Base-by-base conservation (phyloP, 371 early-diverging fungal species). In the Gilbertella persicaria region DNA sequence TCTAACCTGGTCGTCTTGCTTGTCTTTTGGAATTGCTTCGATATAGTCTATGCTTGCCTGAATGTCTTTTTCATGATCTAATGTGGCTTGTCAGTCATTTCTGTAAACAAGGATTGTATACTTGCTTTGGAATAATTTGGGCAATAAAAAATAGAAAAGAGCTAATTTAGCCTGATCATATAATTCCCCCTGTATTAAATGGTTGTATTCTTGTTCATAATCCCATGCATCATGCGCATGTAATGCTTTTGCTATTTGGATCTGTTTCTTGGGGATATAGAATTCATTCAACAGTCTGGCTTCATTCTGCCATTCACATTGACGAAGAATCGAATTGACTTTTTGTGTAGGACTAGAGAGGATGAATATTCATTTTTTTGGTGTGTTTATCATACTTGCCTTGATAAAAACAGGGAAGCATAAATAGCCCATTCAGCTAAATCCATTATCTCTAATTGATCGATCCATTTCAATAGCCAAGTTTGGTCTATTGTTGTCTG, bases 171-270 rank as follows among this genome's bases (percentile, higher is more conserved):
- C 64, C 39, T 58, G 48, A 8, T 45, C 13, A 12, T 23, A 28
- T 8, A 49, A 24, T 3, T 17, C 21, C 19, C 54, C 64, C 28
- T 63, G 19, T 13, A 63, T 12, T 12, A 58, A 40, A 41, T 33
- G 21, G 23, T 19, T 40, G 24, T 58, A 63, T 28, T 63, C 64
- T 41, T 28, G 16, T 19, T 54, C 51, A 24, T 49, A 63, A 37
- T 63, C 39, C 64, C 64, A 63, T 10, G 47, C 48, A 42, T 63
- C 58, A 41, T 63, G 64, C 5, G 64, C 64, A 40, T 54, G 49
- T 17, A 63, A 36, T 26, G 64, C 58, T 43, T 58, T 58, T 13
- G 50, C 53, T 4, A 50, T 36, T 14, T 24, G 40, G 8, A 63
- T 33, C 6, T 37, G 33, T 10, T 41, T 50, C 8, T 35, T 45